Base-by-base conservation (phyloP, 2,329 filamentous ascomycete species). In the Cercospora sp. region DNA sequence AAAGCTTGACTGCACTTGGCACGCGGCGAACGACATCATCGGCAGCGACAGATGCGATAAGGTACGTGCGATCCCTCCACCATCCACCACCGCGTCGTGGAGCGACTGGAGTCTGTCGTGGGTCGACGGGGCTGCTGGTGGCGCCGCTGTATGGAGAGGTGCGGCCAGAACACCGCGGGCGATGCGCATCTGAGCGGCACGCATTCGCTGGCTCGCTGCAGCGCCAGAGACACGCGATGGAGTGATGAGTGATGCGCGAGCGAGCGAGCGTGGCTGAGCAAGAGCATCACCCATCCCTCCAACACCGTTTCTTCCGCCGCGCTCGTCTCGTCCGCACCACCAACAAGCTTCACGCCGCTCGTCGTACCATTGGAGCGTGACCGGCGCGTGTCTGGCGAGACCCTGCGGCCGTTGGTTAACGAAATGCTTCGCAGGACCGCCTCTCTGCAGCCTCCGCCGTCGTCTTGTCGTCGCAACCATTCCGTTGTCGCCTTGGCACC, bases 1-100 rank as follows among this genome's bases (percentile, higher is more conserved):
- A 64, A 64, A 64, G 62, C 62, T 64, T 64, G 62, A 64, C 48
- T 58, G 31, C 26, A 58, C 62, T 64, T 64, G 62, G 62, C 62
- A 64, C 18, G 13, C 18, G 48, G 18, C 48, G 28, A 30, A 42
- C 45, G 48, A 23, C 45, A 31, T 48, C 59, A 45, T 61, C 61
- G 42, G 28, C 18, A 20, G 16, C 62, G 2, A 12, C 23, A 36
- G 28, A 26, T 33, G 20, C 62, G 48, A 42, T 26, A 5, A 57
- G 61, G 60, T 63, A 55, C 42, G 60, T 63, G 60, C 18, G 42
- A 10, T 20, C 18, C n/a, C 42, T 9, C 42, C 42, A 48, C 42
- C 10, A 2, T 3, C 45, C 8, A 51, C 1, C 45, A 51, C 20
- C 8, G 6, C 42, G 36, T 40, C 36, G 36, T 40, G 36, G 36